A percentile compares a stretch with the other conserved stretches of the same genome.
Evolutionary conservation across 345 rosid genomes (phyloP).

Genomic region (Acer saccharum): DNA sequence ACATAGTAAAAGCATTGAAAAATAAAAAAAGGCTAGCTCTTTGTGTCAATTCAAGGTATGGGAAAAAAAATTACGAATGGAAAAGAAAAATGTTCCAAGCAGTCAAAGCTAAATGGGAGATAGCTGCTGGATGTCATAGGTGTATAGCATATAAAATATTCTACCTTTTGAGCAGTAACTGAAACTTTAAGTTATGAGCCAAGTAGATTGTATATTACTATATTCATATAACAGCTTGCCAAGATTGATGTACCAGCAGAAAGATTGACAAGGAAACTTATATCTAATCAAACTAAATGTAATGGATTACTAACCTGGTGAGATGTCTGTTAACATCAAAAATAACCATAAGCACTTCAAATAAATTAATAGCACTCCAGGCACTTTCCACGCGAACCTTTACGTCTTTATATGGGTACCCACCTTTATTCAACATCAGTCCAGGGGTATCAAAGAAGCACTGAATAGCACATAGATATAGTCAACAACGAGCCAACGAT

Average conservation of each 20-base stretch:
- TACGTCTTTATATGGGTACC: conserved; percentile 74
- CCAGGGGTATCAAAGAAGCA: conserved; percentile 98
- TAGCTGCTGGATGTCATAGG: not conserved
- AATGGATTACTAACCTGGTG: conserved; percentile 52
- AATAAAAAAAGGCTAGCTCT: not conserved
- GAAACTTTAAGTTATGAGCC: too few relatives aligned
- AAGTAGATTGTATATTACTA: too few relatives aligned
- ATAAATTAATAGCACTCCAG: conserved; percentile 76
- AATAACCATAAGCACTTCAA: conserved; percentile 83
- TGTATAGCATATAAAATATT: not conserved
- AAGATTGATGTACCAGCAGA: not conserved
- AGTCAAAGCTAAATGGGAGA: not conserved
- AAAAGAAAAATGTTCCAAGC: not conserved
- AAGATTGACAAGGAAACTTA: conserved; percentile 1
- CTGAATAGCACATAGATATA: conserved; percentile 39
- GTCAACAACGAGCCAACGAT: conserved; percentile 3
- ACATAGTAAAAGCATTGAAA: not conserved
- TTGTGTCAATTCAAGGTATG: not conserved
- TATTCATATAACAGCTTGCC: too few relatives aligned
- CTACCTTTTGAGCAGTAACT: not conserved
- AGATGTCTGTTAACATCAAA: conserved; percentile 94
- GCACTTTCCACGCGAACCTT: conserved; percentile 80
- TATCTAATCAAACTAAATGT: conserved; percentile 15
- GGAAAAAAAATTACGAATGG: not conserved
- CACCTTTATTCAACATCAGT: conserved; percentile 59